These are phyloP conservation scores for Amphirosellinia nigrospora DNA, from an alignment of 495 filamentous ascomycete species.

Conservation along the genomic window DNA sequence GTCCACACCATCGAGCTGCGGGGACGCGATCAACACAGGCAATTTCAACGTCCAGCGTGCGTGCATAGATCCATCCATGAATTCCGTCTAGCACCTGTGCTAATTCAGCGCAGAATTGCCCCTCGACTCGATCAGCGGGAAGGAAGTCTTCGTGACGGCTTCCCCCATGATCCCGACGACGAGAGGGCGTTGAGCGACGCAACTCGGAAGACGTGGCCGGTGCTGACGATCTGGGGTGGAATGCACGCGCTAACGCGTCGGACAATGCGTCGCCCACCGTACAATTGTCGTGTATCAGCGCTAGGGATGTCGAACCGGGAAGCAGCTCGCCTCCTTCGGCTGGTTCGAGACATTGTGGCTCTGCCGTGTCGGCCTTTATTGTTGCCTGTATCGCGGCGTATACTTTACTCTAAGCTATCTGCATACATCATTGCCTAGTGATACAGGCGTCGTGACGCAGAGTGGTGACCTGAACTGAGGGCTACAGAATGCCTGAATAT, in stretches of 20 bases:
- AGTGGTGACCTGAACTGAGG: not conserved
- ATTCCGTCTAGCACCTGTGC: not conserved
- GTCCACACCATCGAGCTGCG: slow-evolving; percentile 35
- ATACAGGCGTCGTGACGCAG: not conserved
- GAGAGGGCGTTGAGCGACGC: slow-evolving; percentile 30
- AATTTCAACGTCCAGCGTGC: slow-evolving; percentile 35
- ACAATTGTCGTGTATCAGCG: slow-evolving; percentile 34
- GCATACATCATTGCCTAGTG: not conserved
- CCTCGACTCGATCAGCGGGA: slow-evolving; percentile 31
- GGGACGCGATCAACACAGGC: slow-evolving; percentile 26
- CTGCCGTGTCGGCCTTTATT: not conserved
- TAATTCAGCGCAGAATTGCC: slow-evolving; percentile 31
- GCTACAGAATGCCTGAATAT: not conserved
- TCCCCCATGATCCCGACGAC: slow-evolving; percentile 33
- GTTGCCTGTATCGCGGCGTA: slow-evolving; percentile 4
- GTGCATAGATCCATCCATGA: not conserved
- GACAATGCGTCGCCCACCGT: slow-evolving; percentile 27
- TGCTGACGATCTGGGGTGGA: slow-evolving; percentile 40
- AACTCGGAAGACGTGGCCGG: slow-evolving; percentile 26
- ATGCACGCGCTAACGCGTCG: slow-evolving; percentile 32
- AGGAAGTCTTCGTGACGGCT: slow-evolving; percentile 35
- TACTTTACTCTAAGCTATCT: not conserved
- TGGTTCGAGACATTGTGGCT: not conserved
- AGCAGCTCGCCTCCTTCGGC: slow-evolving; percentile 21
- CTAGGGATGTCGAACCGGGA: slow-evolving; percentile 21